These are phyloP conservation scores for Phytophthora melonis DNA, from an alignment of 352 stramenopile genomes.

Conservation along the genomic window DNA sequence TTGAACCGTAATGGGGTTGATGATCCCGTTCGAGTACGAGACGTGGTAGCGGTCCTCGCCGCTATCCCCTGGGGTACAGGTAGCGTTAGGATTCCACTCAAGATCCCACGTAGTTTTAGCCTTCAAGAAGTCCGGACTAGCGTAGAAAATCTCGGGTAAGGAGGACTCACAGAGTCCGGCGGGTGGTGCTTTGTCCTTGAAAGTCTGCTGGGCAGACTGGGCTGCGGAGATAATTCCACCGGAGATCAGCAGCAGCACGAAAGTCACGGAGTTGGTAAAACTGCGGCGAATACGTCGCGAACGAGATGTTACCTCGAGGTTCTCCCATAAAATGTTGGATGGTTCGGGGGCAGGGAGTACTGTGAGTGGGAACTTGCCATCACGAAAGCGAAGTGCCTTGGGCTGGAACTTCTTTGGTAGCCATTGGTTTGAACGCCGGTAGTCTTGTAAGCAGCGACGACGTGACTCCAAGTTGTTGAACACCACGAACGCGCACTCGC, in stretches of 20 bases:
- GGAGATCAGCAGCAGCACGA: constrained; percentile 77
- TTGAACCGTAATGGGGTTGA: constrained; percentile 39
- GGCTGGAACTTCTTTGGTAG: constrained; percentile 64
- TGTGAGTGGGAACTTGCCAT: constrained; percentile 52
- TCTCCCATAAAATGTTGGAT: constrained; percentile 91
- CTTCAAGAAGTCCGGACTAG: constrained; percentile 40
- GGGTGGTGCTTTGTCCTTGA: constrained; percentile 74
- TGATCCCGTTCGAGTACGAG: constrained; percentile 70
- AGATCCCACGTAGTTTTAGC: constrained; percentile 53
- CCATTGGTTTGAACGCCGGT: constrained; percentile 59
- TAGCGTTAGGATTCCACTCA: constrained; percentile 64
- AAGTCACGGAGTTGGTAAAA: constrained; percentile 78
- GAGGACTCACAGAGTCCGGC: constrained; percentile 65
- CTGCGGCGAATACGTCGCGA: constrained; percentile 69
- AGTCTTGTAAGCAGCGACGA: constrained; percentile 81
- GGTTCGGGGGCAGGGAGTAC: constrained; percentile 74
- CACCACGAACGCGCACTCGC: constrained; percentile 86
- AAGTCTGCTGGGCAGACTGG: constrained; percentile 73
- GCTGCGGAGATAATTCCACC: constrained; percentile 79
- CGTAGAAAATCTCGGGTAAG: constrained; percentile 73
- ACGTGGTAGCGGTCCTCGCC: constrained; percentile 60
- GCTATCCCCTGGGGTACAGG: constrained; percentile 36
- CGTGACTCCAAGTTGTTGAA: constrained; percentile 90
- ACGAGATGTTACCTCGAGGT: constrained; percentile 74
- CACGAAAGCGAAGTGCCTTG: constrained; percentile 64